Conservation (phyloP, 257 asterid species). For the Ilex aquifolium region DNA sequence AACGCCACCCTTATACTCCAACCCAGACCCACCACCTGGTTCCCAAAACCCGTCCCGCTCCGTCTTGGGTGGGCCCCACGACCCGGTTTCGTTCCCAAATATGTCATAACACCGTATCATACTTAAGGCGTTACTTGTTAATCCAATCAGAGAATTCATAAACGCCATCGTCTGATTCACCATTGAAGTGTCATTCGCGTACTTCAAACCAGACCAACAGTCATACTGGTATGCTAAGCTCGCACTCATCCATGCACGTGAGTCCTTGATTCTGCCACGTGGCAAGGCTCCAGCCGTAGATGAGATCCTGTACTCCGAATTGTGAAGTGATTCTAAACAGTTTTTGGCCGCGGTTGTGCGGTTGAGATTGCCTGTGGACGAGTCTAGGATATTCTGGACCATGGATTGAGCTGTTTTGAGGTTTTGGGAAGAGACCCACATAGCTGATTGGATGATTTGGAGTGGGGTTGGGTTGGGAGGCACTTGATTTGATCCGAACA, state of each 20-base stretch:
- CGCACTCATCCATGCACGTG: slow-evolving; percentile 73
- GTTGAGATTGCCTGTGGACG: slow-evolving; percentile 34
- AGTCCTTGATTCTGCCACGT: slow-evolving; percentile 34
- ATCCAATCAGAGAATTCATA: slow-evolving; percentile 25
- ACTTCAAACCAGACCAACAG: slow-evolving; percentile 55
- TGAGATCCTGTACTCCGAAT: slow-evolving; percentile 30
- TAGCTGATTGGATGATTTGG: slow-evolving; percentile 38
- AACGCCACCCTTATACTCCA: slow-evolving; percentile 13
- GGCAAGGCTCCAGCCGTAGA: slow-evolving; percentile 18
- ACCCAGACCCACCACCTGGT: slow-evolving; percentile 4
- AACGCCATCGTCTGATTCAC: slow-evolving; percentile 49
- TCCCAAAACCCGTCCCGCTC: slow-evolving; percentile 73
- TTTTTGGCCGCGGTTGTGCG: slow-evolving; percentile 34
- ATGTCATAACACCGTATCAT: slow-evolving; percentile 48
- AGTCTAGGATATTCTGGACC: slow-evolving; percentile 29
- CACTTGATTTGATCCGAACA: slow-evolving; percentile 23
- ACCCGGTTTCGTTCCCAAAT: slow-evolving; percentile 31
- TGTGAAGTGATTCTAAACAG: slow-evolving; percentile 40
- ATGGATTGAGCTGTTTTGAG: slow-evolving; percentile 28
- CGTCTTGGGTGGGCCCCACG: slow-evolving; percentile 44
- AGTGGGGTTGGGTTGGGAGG: slow-evolving; percentile 27
- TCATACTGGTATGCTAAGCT: slow-evolving; percentile 46
- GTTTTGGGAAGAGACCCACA: slow-evolving; percentile 23
- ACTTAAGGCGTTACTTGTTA: slow-evolving; percentile 36
- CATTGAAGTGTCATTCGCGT: slow-evolving; percentile 38